phyloP scores from a whole-genome alignment of 176 grass and related monocot genomes.

The Avena insularis region DNA sequence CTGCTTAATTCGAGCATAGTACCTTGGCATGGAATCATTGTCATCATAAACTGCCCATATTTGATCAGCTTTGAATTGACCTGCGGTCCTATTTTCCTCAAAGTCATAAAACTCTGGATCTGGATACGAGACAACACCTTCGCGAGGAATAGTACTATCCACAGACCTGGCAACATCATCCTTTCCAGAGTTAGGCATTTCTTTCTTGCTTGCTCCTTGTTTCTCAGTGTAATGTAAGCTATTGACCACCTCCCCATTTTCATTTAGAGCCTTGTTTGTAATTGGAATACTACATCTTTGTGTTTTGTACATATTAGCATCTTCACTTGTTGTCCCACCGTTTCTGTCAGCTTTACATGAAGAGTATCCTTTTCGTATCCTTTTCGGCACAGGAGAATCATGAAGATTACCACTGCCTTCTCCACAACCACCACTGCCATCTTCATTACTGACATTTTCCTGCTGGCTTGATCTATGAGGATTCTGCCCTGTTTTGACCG shows the following conservation, averaged over 20 bases:
- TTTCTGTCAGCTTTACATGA: constrained; percentile 30
- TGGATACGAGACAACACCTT: constrained; percentile 41
- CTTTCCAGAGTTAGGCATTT: constrained; percentile 2
- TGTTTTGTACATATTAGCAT: constrained; percentile 3
- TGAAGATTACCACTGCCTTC: constrained; percentile 18
- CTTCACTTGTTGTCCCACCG: constrained; percentile 12
- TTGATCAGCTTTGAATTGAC: constrained; percentile 53
- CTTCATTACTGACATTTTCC: constrained; percentile 54
- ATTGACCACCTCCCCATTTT: constrained; percentile 42
- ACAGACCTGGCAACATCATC: constrained; percentile 29
- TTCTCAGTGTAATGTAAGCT: constrained; percentile 25
- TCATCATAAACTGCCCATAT: constrained; percentile 75
- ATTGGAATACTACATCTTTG: constrained; percentile 32
- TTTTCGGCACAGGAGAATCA: constrained; percentile 35
- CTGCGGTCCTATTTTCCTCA: constrained; percentile 39
- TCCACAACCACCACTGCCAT: constrained; percentile 33
- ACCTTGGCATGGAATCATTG: constrained; percentile 67
- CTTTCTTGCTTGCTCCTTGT: constrained; percentile 24
- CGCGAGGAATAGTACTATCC: neutral
- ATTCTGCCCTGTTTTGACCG: constrained; percentile 10
- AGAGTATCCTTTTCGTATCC: constrained; percentile 32
- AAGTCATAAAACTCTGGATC: constrained; percentile 69
- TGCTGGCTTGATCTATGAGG: constrained; percentile 47
- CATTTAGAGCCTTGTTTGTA: constrained; percentile 41
- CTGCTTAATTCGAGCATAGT: constrained; percentile 67